Evolutionary conservation across 2,329 filamentous ascomycete species (phyloP), one percentile per base, ranked within the genome.

Genomic region (Endoconidiophora laricicola): DNA sequence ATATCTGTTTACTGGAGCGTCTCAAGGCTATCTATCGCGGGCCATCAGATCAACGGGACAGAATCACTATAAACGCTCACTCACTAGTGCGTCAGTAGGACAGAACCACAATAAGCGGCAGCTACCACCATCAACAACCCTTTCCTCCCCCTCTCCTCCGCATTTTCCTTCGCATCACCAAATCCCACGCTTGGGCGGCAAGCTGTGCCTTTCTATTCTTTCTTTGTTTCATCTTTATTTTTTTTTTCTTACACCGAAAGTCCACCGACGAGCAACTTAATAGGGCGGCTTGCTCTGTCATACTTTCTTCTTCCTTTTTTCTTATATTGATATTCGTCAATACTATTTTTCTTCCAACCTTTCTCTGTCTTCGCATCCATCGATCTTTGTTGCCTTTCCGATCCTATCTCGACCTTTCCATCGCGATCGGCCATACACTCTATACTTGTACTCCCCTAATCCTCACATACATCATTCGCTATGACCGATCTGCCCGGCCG

Each of bases 401-500:
- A 46, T 36, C 20, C 38, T 26, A 10, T 42, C n/a, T 36, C 47
- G 22, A 43, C 47, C 38, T 47, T 20, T 18, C 36, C 23, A 40
- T 41, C 37, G 23, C 14, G 20, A 41, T 36, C 36, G n/a, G 46
- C 18, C 45, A n/a, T 18, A 5, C 16, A 39, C 20, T 33, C 29
- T 42, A n/a, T 23, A 6, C 33, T 26, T 14, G 14, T 10, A 29
- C 22, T 33, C 44, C 39, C 6, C 22, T 16, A 22, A 23, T 37
- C 14, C 22, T 46, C 29, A 44, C n/a, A 36, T 14, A 47, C 29
- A 50, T 42, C 41, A 54, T 51, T 48, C 57, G 59, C 53, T 58
- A 67, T 68, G 66, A 58, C 61, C 52, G 66, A 68, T 53, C 62
- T 68, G 42, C 61, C 68, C 57, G 64, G 66, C 62, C 82, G 87